Conservation (phyloP, 73 alveolate species). For the Stentor coeruleus region DNA sequence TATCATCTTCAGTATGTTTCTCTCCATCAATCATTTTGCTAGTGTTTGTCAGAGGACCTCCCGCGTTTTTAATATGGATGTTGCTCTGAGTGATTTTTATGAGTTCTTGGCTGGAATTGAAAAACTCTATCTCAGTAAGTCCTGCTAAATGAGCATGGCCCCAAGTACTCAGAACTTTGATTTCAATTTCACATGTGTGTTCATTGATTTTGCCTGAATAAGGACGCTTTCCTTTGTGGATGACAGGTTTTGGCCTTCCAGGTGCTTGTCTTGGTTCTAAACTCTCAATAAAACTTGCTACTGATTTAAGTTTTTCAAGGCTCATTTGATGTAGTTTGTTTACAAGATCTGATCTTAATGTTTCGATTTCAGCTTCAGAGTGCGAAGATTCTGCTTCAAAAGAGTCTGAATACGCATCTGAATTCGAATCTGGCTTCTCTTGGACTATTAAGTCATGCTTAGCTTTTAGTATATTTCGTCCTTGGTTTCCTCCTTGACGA, state of each 20-base stretch:
- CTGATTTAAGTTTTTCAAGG: neutral
- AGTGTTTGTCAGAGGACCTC: constrained; percentile 48
- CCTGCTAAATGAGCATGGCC: constrained; percentile 76
- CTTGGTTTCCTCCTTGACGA: too few species aligned
- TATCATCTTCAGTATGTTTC: constrained; percentile 58
- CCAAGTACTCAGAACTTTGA: constrained; percentile 72
- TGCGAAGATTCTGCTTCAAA: constrained; percentile 20
- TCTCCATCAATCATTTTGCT: constrained; percentile 57
- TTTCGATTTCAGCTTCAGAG: neutral
- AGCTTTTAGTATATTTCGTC: neutral
- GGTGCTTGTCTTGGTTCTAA: neutral
- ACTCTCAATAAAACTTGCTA: neutral
- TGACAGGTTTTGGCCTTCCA: constrained; percentile 23
- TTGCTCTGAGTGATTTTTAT: constrained; percentile 52
- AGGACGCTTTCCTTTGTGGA: neutral
- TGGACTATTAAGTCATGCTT: neutral
- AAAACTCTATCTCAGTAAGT: constrained; percentile 75
- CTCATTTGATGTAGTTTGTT: neutral
- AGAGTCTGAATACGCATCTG: constrained; percentile 22
- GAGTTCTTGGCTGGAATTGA: constrained; percentile 34
- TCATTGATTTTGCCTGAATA: constrained; percentile 12
- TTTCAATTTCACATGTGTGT: neutral
- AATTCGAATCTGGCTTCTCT: neutral
- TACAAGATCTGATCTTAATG: neutral
- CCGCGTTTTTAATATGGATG: constrained; percentile 45